These are phyloP conservation scores for Trametes coccinea DNA, from an alignment of 768 basidiomycete genomes.

Conservation along the genomic window DNA sequence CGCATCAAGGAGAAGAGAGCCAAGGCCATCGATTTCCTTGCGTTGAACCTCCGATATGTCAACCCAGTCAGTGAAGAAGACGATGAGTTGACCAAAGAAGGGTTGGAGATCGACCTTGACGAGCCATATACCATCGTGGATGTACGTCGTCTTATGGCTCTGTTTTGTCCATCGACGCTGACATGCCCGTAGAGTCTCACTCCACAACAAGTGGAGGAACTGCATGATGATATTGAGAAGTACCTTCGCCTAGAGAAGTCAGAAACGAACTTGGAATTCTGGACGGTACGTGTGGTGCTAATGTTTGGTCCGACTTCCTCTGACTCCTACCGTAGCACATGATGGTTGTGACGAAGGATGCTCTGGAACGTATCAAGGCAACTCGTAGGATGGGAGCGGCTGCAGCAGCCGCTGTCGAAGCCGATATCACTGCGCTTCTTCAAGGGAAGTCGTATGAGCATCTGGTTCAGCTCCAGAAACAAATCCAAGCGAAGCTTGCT, in stretches of 20 bases:
- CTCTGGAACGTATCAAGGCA: conserved; percentile 71
- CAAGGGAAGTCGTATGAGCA: conserved; percentile 87
- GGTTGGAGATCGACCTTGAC: conserved; percentile 95
- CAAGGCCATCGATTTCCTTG: conserved; percentile 97
- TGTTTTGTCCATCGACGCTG: background rate
- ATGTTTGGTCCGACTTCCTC: background rate
- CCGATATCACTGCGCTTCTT: conserved; percentile 79
- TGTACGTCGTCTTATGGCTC: conserved; percentile 47
- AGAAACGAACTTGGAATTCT: conserved; percentile 91
- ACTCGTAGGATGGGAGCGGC: conserved; percentile 65
- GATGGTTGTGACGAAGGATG: conserved; percentile 95
- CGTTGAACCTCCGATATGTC: conserved; percentile 93
- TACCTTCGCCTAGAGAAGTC: conserved; percentile 86
- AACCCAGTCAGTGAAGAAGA: conserved; percentile 69
- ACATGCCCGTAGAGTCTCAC: conserved; percentile 66
- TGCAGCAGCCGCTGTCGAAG: conserved; percentile 78
- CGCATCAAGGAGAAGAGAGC: conserved; percentile 95
- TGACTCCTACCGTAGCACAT: conserved; percentile 64
- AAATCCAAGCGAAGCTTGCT: conserved; percentile 83
- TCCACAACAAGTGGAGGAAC: conserved; percentile 83
- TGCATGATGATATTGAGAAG: conserved; percentile 92
- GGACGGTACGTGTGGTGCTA: conserved; percentile 67
- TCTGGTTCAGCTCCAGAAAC: conserved; percentile 76
- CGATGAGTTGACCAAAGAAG: conserved; percentile 68
- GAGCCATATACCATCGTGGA: conserved; percentile 98